phyloP scores from a whole-genome alignment of 768 basidiomycete species.

The Lactarius quietus region DNA sequence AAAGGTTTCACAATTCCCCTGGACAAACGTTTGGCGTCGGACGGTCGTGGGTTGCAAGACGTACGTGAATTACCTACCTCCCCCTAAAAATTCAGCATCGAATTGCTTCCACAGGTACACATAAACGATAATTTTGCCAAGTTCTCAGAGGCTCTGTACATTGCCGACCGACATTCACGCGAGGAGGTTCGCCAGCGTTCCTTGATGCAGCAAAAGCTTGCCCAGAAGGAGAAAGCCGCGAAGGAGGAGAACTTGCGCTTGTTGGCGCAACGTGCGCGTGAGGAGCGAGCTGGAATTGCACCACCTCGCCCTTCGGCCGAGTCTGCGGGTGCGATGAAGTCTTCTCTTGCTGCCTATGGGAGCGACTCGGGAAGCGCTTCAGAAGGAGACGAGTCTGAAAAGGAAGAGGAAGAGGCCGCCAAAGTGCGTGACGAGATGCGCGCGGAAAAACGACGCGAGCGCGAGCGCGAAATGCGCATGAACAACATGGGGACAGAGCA shows the following conservation, averaged over 20 bases:
- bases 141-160: slow-evolving; percentile 92
- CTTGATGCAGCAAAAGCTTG: slow-evolving; percentile 98
- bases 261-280: slow-evolving; percentile 92
- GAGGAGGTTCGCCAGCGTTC: slow-evolving; percentile 96
- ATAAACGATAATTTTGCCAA: slow-evolving; percentile 99
- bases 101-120: slow-evolving; percentile 58
- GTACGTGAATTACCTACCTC: slow-evolving; percentile 45
- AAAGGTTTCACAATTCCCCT: slow-evolving; percentile 99
- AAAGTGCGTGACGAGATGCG: slow-evolving; percentile 89
- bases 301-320: slow-evolving; percentile 63
- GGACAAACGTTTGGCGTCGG: slow-evolving; percentile 96
- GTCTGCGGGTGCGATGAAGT: slow-evolving; percentile 66
- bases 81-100: slow-evolving; percentile 1
- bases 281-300: slow-evolving; percentile 80
- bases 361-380: slow-evolving; percentile 68
- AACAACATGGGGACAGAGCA: slow-evolving; percentile 98
- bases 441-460: slow-evolving; percentile 85
- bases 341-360: slow-evolving; percentile 81
- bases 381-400: slow-evolving; percentile 48
- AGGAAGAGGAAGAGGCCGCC: slow-evolving; percentile 66
- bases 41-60: slow-evolving; percentile 97
- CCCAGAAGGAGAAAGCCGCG: slow-evolving; percentile 94
- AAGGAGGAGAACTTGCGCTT: slow-evolving; percentile 96
- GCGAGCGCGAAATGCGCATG: slow-evolving; percentile 98
- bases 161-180: slow-evolving; percentile 95